These are phyloP conservation scores for Spathaspora girioi DNA, from an alignment of 805 yeast genomes.

Conservation along the genomic window DNA sequence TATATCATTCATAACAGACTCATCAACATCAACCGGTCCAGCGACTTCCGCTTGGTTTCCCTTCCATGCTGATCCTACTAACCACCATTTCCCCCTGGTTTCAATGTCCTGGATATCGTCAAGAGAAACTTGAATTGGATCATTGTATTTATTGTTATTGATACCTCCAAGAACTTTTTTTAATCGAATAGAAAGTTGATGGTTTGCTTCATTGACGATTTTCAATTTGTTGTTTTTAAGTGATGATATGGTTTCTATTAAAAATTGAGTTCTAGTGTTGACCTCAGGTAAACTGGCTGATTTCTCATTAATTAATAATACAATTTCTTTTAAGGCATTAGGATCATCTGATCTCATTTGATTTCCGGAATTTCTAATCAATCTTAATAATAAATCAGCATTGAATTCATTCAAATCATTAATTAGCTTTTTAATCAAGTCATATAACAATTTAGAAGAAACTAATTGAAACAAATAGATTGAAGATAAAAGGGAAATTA, in stretches of 20 bases:
- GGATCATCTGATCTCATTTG: constrained; percentile 92
- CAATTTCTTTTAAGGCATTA: constrained; percentile 73
- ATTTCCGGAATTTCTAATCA: constrained; percentile 74
- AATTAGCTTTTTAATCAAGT: constrained; percentile 56
- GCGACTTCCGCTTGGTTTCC: constrained; percentile 44
- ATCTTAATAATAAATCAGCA: constrained; percentile 71
- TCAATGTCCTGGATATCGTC: constrained; percentile 77
- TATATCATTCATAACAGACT: constrained; percentile 51
- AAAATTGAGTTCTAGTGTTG: constrained; percentile 70
- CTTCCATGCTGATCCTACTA: constrained; percentile 97
- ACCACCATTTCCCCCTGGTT: constrained; percentile 96
- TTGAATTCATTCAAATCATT: constrained; percentile 60
- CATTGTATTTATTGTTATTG: constrained; percentile 45
- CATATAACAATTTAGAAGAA: constrained; percentile 73
- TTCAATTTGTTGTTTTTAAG: constrained; percentile 82
- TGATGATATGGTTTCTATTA: constrained; percentile 80
- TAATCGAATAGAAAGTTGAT: constrained; percentile 52
- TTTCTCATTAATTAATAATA: constrained; percentile 51
- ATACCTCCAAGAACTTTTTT: constrained; percentile 61
- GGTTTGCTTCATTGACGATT: constrained; percentile 46
- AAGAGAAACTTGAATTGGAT: constrained; percentile 79
- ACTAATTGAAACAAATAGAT: constrained; percentile 75
- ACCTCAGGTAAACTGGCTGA: constrained; percentile 34
- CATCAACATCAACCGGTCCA: constrained; percentile 21
- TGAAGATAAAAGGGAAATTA: constrained; percentile 71